A percentile compares a stretch with the other conserved stretches of the same genome.
These are phyloP conservation scores for Kluyveromyces siamensis DNA, from an alignment of 805 yeast genomes.

Conservation along the genomic window DNA sequence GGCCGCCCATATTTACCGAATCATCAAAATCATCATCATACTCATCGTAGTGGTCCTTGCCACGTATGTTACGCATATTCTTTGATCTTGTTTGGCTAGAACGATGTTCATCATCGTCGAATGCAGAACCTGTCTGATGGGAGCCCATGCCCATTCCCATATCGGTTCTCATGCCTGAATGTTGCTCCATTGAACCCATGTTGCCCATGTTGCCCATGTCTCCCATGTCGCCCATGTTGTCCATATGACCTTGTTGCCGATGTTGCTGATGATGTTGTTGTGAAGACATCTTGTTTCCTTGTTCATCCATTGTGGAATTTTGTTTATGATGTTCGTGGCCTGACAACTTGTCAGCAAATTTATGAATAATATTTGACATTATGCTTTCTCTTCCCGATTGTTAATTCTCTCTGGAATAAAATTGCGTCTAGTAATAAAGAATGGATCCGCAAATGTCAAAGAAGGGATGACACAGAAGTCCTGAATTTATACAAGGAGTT, in stretches of 20 bases:
- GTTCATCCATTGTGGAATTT: slow-evolving; percentile 3
- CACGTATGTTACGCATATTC: slow-evolving; percentile 1
- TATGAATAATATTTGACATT: slow-evolving; percentile 27
- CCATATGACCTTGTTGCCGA: background rate
- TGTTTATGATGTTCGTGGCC: slow-evolving; percentile 14
- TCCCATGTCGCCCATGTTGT: slow-evolving; percentile 1
- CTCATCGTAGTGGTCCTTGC: slow-evolving; percentile 2
- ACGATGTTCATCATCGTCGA: slow-evolving; percentile 4
- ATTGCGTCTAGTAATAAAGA: too few species aligned
- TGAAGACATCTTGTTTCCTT: slow-evolving; percentile 4
- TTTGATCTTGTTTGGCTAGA: slow-evolving; percentile 1
- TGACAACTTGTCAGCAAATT: slow-evolving; percentile 24
- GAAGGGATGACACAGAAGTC: too few species aligned
- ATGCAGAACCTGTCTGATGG: slow-evolving; percentile 1
- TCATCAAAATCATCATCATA: slow-evolving; percentile 6
- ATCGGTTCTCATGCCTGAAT: slow-evolving; percentile 5
- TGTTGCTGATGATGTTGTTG: slow-evolving; percentile 4
- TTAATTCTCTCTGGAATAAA: too few species aligned
- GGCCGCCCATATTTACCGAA: slow-evolving; percentile 1
- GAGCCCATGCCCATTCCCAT: slow-evolving; percentile 3
- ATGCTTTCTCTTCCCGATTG: background rate
- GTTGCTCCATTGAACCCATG: slow-evolving; percentile 5
- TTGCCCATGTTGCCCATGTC: background rate
- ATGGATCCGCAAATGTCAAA: too few species aligned
- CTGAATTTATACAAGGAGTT: too few species aligned